Base-by-base conservation (phyloP, 768 basidiomycete species). In the Pholiota molesta region DNA sequence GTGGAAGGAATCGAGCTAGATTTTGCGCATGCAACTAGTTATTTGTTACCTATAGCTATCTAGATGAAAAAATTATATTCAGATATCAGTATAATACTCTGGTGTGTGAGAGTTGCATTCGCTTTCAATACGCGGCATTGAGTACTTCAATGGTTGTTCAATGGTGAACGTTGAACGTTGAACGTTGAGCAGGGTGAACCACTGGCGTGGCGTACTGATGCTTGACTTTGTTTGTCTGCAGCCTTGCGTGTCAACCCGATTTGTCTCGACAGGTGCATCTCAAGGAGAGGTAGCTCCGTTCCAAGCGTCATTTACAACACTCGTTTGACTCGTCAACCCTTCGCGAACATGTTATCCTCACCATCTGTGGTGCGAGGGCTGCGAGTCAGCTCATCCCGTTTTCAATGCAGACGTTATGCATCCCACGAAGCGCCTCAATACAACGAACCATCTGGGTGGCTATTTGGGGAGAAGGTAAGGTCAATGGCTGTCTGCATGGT, bases 381-480 rank as follows among this genome's bases (percentile, higher is more conserved):
- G 39, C 80, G 80, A 59, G 72, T 74, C 40, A 75, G 73, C 62
- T 75, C 74, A 52, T 76, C 74, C 49, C 76, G 77, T 33, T 56
- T 78, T 37, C 65, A 68, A 59, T 69, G 77, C 59, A 80, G 75
- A 66, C 84, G 88, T 5, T 83, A 82, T 72, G 88, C 88, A 29
- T 92, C 91, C 13, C 89, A 90, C 68, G 90, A 86, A 56, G 87
- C 90, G 26, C 91, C 93, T 11, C 87, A 90, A 57, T 95, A 88
- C 75, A 95, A 97, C 71, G 92, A 95, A 65, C 95, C 95, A 44
- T 86, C 88, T 7, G 95, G 95, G 29, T 90, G 85, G 74, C 73
- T 97, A 62, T 97, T 97, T 65, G 89, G 89, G 65, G 95, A 97
- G 81, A 92, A 92, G 86, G 95, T 94, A 67, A 44, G 79, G 52